Evolutionary conservation across 2,329 filamentous ascomycete species (phyloP).

Genomic region (Sclerotinia spermophila): DNA sequence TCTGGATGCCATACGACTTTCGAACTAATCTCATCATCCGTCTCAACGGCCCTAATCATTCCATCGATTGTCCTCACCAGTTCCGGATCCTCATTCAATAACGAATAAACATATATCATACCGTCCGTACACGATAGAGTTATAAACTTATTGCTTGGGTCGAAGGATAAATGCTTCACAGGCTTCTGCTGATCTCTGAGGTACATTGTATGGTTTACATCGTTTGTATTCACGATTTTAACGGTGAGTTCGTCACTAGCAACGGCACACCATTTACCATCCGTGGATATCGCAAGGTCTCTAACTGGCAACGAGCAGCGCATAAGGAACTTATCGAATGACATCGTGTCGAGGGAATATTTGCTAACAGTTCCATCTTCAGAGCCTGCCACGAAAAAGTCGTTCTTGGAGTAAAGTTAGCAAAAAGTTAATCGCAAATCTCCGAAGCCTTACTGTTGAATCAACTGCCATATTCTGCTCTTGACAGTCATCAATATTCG

Average conservation of each 20-base stretch:
- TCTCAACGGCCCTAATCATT: slow-evolving; percentile 73
- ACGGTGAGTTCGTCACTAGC: slow-evolving; percentile 95
- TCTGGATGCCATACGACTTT: slow-evolving; percentile 89
- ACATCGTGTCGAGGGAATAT: slow-evolving; percentile 73
- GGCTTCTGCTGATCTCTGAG: slow-evolving; percentile 80
- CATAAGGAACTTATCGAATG: slow-evolving; percentile 77
- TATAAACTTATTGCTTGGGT: slow-evolving; percentile 71
- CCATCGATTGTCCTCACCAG: slow-evolving; percentile 82
- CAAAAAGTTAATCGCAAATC: background rate
- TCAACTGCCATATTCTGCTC: slow-evolving; percentile 81
- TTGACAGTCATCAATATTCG: slow-evolving; percentile 84
- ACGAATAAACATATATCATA: slow-evolving; percentile 82
- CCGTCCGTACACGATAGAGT: slow-evolving; percentile 86
- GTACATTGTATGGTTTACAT: slow-evolving; percentile 72
- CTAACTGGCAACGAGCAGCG: slow-evolving; percentile 82
- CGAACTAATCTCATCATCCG: slow-evolving; percentile 71
- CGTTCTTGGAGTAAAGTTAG: slow-evolving; percentile 49
- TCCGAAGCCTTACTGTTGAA: slow-evolving; percentile 50
- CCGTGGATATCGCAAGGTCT: slow-evolving; percentile 77
- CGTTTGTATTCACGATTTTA: slow-evolving; percentile 78
- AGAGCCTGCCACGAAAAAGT: slow-evolving; percentile 82
- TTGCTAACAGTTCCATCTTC: slow-evolving; percentile 96
- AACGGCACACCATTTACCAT: slow-evolving; percentile 85
- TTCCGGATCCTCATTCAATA: slow-evolving; percentile 73
- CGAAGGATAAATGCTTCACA: slow-evolving; percentile 90